Base-by-base conservation (phyloP, 2,329 filamentous ascomycete species). In the Sordariomycetes sp. region DNA sequence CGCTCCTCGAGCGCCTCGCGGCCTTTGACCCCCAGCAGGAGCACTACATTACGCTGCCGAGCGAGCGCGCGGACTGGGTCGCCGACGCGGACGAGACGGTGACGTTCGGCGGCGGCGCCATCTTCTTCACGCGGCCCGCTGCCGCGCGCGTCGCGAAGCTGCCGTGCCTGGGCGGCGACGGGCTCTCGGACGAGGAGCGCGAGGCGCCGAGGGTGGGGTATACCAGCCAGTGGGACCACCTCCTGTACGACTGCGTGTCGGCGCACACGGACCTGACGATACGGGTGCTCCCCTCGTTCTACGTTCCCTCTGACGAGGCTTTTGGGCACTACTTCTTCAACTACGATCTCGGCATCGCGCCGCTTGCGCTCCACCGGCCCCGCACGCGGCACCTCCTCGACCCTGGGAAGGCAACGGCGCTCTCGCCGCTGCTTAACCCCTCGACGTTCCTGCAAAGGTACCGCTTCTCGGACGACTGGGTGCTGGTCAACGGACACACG, bases 401-500 rank as follows among this genome's bases (percentile, higher is more conserved):
- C 20, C 66, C 72, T n/a, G 69, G 68, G 60, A 66, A 68, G 54
- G 73, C 72, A 1, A 73, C 76, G 60, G 63, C 72, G 12, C 69
- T 76, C 20, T 66, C 73, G 0, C 69, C 71, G 28, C 64, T 69
- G 10, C 76, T 74, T 61, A 74, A 75, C 22, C 73, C 76, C 56
- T 65, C 68, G 12, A 76, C 74, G 61, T 76, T 76, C 62, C 68
- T 77, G 60, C 74, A 76, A 62, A 70, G 74, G 7, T 76, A 74
- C 59, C 63, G 67, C 35, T 76, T 77, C 63, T 65, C 63, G 45
- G 73, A 76, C 62, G 67, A 70, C 62, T 78, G 75, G 75, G 67
- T 76, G 3, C 67, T 78, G 5, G 70, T 75, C 51, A 77, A 76
- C 60, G 75, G 75, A 5, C 67, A 74, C 62, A 72, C 73, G 34